These are phyloP conservation scores for Phaseolus coccineus DNA, from an alignment of 331 rosid species.

Conservation along the genomic window DNA sequence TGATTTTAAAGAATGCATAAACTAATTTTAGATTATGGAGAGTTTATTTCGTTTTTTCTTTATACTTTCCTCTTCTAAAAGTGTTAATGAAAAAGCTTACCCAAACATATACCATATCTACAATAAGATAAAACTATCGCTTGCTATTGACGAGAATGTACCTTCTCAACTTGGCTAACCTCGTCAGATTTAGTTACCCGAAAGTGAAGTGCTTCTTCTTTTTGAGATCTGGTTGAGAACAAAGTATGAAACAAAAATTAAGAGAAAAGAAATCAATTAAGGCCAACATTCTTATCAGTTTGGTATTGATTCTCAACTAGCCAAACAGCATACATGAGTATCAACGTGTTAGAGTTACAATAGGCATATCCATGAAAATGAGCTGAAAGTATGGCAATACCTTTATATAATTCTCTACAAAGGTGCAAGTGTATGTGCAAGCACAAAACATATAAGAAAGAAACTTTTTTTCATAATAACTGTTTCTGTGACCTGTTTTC, in stretches of 20 bases:
- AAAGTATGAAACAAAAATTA: conserved; percentile 21
- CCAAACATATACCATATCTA: not conserved
- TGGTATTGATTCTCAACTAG: conserved; percentile 29
- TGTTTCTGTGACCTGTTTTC: conserved; percentile 76
- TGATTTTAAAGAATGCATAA: no score
- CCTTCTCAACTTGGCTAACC: conserved; percentile 88
- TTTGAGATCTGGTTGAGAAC: conserved; percentile 68
- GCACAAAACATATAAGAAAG: conserved; percentile 27
- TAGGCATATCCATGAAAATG: conserved; percentile 4
- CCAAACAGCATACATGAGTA: conserved; percentile 40
- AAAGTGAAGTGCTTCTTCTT: conserved; percentile 86
- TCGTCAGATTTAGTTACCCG: conserved; percentile 74
- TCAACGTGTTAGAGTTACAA: not conserved
- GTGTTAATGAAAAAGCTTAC: no score
- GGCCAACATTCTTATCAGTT: conserved; percentile 30
- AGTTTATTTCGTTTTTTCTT: no score
- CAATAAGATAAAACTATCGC: conserved; percentile 30
- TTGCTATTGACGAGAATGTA: conserved; percentile 48
- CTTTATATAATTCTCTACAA: conserved; percentile 14
- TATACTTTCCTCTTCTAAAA: no score
- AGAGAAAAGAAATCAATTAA: conserved; percentile 19
- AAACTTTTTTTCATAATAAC: not conserved
- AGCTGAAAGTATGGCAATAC: conserved; percentile 19
- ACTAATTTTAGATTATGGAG: no score
- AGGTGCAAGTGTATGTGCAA: conserved; percentile 29